Conservation (phyloP, 805 yeast genomes). For the Barnettozyma sp. region DNA sequence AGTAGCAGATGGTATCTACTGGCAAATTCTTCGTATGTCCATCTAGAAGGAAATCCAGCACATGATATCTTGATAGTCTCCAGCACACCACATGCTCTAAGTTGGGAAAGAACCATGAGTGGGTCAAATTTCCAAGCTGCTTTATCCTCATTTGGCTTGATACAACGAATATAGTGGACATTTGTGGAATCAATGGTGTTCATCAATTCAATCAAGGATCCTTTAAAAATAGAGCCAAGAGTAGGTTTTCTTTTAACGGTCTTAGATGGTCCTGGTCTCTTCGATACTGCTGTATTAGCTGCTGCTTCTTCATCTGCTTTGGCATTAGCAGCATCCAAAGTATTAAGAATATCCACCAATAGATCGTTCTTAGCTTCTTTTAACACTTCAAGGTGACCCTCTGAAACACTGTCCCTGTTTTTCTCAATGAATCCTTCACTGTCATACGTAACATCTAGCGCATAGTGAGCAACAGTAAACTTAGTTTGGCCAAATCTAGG, state of each 20-base stretch:
- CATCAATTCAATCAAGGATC: conserved; percentile 90
- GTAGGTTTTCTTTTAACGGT: conserved; percentile 75
- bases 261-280: conserved; percentile 32
- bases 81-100: conserved; percentile 97
- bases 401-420: conserved; percentile 95
- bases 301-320: conserved; percentile 27
- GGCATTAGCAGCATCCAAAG: conserved; percentile 47
- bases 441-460: conserved; percentile 88
- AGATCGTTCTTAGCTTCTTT: conserved; percentile 61
- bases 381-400: conserved; percentile 85
- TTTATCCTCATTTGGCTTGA: conserved; percentile 91
- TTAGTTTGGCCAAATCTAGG: conserved; percentile 92
- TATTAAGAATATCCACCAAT: conserved; percentile 55
- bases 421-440: conserved; percentile 94
- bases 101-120: conserved; percentile 88
- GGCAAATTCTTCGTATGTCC: conserved; percentile 92
- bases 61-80: conserved; percentile 95
- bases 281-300: conserved; percentile 22
- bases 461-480: conserved; percentile 88
- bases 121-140: conserved; percentile 95
- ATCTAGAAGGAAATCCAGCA: conserved; percentile 96
- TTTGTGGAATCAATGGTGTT: conserved; percentile 87
- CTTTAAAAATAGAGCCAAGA: conserved; percentile 88
- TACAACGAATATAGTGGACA: conserved; percentile 95
- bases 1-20: conserved; percentile 80